Conservation (phyloP, 176 grass and related monocot species). For the Phoenix roebelenii region DNA sequence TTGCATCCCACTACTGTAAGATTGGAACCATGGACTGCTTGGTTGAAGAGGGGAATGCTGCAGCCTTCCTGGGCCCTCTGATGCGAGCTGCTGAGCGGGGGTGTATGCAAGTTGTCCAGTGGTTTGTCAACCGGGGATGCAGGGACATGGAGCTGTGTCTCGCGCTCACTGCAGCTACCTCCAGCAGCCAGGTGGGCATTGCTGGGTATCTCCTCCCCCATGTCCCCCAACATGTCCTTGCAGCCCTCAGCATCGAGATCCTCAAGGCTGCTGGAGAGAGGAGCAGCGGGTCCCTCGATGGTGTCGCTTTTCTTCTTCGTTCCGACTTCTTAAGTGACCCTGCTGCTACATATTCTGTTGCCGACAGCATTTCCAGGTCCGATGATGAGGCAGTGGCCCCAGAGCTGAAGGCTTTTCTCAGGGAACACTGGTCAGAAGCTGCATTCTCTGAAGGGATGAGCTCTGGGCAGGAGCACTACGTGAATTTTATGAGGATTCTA, state of each 20-base stretch:
- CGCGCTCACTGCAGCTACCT: constrained; percentile 76
- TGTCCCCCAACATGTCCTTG: constrained; percentile 71
- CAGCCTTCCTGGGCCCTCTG: constrained; percentile 71
- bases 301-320: constrained; percentile 78
- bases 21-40: constrained; percentile 85
- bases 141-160: constrained; percentile 95
- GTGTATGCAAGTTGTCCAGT: constrained; percentile 67
- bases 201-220: constrained; percentile 71
- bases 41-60: constrained; percentile 65
- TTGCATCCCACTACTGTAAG: constrained; percentile 80
- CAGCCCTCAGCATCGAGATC: constrained; percentile 71
- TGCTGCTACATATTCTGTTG: constrained; percentile 72
- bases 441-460: constrained; percentile 44
- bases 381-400: constrained; percentile 54
- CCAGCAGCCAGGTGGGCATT: constrained; percentile 50
- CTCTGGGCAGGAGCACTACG: constrained; percentile 51
- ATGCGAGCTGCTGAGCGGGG: constrained; percentile 90
- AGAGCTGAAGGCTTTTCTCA: constrained; percentile 59
- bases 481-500: constrained; percentile 71
- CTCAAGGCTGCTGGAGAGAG: constrained; percentile 94
- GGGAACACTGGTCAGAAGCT: constrained; percentile 73
- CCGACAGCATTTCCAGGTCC: constrained; percentile 60
- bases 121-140: constrained; percentile 78
- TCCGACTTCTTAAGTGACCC: constrained; percentile 63
- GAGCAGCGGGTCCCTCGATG: constrained; percentile 58